Conservation (phyloP, 2,329 filamentous ascomycete species). For the Pyrenophora tritici-repentis region DNA sequence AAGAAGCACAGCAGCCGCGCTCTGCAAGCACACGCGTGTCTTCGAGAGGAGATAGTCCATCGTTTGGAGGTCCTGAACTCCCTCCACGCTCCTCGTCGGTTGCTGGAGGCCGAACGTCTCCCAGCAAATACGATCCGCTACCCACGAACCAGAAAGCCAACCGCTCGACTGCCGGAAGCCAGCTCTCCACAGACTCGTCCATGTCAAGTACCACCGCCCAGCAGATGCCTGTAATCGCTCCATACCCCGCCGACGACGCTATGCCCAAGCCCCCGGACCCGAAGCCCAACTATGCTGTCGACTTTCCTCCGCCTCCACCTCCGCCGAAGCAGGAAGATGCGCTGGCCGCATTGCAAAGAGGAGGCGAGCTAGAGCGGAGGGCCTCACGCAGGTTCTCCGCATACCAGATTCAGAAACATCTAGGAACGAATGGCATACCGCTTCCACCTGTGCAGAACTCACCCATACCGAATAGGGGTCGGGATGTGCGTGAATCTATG, state of each 20-base stretch:
- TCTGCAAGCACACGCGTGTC: slow-evolving; percentile 50
- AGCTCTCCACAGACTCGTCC: slow-evolving; percentile 57
- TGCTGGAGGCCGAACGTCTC: slow-evolving; percentile 52
- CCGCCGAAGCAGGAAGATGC: slow-evolving; percentile 86
- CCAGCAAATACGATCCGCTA: slow-evolving; percentile 49
- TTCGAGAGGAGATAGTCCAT: slow-evolving; percentile 49
- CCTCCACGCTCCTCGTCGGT: slow-evolving; percentile 56
- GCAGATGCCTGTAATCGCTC: slow-evolving; percentile 73
- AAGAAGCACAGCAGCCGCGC: slow-evolving; percentile 50
- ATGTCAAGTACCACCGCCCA: slow-evolving; percentile 78
- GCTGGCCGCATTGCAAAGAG: slow-evolving; percentile 85
- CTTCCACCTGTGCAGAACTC: slow-evolving; percentile 78
- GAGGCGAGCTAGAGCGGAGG: slow-evolving; percentile 87
- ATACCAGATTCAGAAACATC: slow-evolving; percentile 94
- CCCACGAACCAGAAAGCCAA: slow-evolving; percentile 42
- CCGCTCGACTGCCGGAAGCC: slow-evolving; percentile 40
- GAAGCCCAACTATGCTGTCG: slow-evolving; percentile 55
- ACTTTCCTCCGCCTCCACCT: slow-evolving; percentile 74
- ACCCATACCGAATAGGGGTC: slow-evolving; percentile 81
- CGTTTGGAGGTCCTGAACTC: slow-evolving; percentile 50
- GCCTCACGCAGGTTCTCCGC: slow-evolving; percentile 93
- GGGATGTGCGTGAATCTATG: slow-evolving; percentile 84
- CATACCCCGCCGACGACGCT: slow-evolving; percentile 68
- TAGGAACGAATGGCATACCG: slow-evolving; percentile 84
- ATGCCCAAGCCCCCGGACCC: slow-evolving; percentile 49